These are phyloP conservation scores for Furcasterigmium sp. DNA, from an alignment of 2,329 filamentous ascomycete species.

Conservation along the genomic window DNA sequence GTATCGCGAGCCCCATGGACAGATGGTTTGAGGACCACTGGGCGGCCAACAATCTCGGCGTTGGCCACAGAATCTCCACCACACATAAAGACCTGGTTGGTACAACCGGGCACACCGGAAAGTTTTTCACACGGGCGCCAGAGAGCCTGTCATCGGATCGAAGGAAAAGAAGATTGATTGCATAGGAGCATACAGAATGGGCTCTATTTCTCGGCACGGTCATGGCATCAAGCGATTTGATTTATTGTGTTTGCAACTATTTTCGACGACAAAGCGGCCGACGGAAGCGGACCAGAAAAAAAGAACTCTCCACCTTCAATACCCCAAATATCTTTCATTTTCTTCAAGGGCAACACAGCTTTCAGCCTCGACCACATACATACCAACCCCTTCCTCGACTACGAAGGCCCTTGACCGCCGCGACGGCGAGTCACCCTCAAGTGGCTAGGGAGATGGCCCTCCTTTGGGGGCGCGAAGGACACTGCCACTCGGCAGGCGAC, in stretches of 20 bases:
- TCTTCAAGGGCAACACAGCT: conserved; percentile 13
- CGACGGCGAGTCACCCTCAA: neutral
- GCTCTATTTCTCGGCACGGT: conserved; percentile 26
- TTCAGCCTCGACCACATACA: conserved; percentile 17
- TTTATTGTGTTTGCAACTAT: conserved; percentile 17
- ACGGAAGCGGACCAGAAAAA: conserved; percentile 34
- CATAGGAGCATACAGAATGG: conserved; percentile 25
- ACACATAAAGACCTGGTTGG: conserved; percentile 6
- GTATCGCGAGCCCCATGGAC: conserved; percentile 28
- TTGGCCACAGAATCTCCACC: conserved; percentile 5
- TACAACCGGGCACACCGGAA: neutral
- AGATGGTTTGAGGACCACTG: conserved; percentile 18
- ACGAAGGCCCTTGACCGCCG: conserved; percentile 11
- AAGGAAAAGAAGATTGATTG: conserved; percentile 12
- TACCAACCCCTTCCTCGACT: conserved; percentile 11
- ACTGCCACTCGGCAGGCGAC: too few relatives aligned
- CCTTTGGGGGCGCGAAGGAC: conserved; percentile 4
- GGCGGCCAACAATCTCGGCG: neutral
- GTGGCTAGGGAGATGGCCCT: conserved; percentile 2
- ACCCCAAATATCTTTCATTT: conserved; percentile 16
- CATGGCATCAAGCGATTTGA: conserved; percentile 41
- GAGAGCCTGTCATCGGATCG: conserved; percentile 2
- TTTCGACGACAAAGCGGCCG: conserved; percentile 15
- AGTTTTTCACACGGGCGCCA: too few relatives aligned
- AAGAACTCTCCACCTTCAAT: conserved; percentile 30